Percentiles rank a stretch among this genome's conserved stretches.
These are phyloP conservation scores for Pisolithus albus DNA, from an alignment of 768 basidiomycete genomes.

Conservation along the genomic window DNA sequence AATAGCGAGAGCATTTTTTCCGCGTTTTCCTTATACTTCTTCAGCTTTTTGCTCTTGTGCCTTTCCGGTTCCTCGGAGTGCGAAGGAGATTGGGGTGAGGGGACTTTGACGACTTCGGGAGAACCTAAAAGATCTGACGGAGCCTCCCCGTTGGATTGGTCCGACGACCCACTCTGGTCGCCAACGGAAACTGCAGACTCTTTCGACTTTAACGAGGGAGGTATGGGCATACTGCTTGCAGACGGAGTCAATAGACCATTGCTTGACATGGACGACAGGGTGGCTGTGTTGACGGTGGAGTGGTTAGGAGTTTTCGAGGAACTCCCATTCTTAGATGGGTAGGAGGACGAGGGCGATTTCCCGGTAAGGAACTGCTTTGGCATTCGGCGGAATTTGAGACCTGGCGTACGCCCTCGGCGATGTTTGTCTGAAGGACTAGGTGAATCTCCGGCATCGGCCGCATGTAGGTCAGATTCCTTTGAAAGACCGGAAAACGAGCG, in stretches of 20 bases:
- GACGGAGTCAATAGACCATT: slow-evolving; percentile 58
- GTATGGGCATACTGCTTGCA: slow-evolving; percentile 36
- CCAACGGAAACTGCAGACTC: slow-evolving; percentile 73
- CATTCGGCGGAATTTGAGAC: slow-evolving; percentile 65
- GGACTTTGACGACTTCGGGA: slow-evolving; percentile 25
- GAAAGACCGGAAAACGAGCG: slow-evolving; percentile 56
- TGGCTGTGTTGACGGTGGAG: slow-evolving; percentile 35
- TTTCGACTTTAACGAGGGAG: slow-evolving; percentile 75
- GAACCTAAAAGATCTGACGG: slow-evolving; percentile 17
- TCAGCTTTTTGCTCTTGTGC: slow-evolving; percentile 66
- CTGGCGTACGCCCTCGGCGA: slow-evolving; percentile 61
- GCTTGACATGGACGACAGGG: slow-evolving; percentile 33
- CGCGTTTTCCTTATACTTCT: slow-evolving; percentile 82
- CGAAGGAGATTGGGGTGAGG: too few relatives aligned
- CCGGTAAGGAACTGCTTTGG: slow-evolving; percentile 68
- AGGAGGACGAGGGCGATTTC: slow-evolving; percentile 50
- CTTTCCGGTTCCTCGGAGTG: slow-evolving; percentile 44
- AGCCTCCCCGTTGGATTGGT: slow-evolving; percentile 55
- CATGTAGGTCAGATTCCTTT: slow-evolving; percentile 41
- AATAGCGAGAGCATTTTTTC: slow-evolving; percentile 83
- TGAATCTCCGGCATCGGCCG: slow-evolving; percentile 35
- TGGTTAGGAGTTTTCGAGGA: slow-evolving; percentile 33
- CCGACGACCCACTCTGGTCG: slow-evolving; percentile 63
- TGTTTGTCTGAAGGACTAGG: slow-evolving; percentile 46
- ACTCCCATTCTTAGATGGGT: slow-evolving; percentile 23